Evolutionary conservation across 2,329 filamentous ascomycete species (phyloP).

Genomic region (Stachybotrys chartarum): DNA sequence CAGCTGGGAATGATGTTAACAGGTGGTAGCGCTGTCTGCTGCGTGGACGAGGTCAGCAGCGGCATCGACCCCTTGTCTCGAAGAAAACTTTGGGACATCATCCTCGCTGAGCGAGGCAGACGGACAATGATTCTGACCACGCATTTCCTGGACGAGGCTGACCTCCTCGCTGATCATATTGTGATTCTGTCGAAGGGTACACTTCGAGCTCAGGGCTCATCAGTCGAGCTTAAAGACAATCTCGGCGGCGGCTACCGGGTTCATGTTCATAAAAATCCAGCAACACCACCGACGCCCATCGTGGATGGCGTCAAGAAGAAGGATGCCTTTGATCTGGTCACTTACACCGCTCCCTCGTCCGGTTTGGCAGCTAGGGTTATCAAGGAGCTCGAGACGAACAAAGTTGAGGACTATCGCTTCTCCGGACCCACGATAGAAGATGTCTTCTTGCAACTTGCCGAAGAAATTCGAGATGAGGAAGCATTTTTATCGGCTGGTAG

Average conservation of each 20-base stretch:
- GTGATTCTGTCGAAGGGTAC: constrained; percentile 80
- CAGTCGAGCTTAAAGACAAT: constrained; percentile 75
- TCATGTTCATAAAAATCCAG: constrained; percentile 56
- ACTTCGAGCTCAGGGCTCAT: constrained; percentile 75
- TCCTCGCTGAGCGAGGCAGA: constrained; percentile 73
- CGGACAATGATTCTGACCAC: constrained; percentile 85
- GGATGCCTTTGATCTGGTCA: constrained; percentile 61
- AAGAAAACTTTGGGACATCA: constrained; percentile 89
- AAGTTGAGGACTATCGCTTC: constrained; percentile 73
- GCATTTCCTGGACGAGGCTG: constrained; percentile 90
- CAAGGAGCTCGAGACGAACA: constrained; percentile 55
- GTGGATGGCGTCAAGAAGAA: constrained; percentile 51
- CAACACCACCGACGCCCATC: constrained; percentile 37
- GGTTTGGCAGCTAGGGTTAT: constrained; percentile 65
- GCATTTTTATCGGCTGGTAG: constrained; percentile 17
- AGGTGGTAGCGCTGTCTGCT: constrained; percentile 80
- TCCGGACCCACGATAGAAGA: constrained; percentile 88
- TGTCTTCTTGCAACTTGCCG: constrained; percentile 79
- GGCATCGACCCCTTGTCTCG: constrained; percentile 82
- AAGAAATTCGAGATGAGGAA: constrained; percentile 60
- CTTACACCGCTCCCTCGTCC: constrained; percentile 66
- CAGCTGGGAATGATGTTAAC: constrained; percentile 95
- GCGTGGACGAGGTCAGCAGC: constrained; percentile 84
- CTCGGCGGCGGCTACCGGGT: constrained; percentile 82
- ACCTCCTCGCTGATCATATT: constrained; percentile 82